Evolutionary conservation across 331 rosid genomes (phyloP), one percentile per base, ranked within the genome.

Genomic region (Acacia concinna): DNA sequence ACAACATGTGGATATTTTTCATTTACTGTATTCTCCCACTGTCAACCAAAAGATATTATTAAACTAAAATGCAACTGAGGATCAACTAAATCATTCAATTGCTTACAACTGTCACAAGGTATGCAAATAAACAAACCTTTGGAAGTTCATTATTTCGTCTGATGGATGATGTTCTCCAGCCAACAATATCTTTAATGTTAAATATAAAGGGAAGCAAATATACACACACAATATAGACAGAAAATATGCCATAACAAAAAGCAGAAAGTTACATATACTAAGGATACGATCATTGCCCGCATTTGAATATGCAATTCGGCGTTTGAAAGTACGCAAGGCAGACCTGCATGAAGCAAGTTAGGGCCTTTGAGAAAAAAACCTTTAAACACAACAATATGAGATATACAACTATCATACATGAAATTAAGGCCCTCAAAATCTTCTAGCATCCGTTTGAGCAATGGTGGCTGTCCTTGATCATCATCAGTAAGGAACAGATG

Each of bases 151-250:
- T 79, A 52, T 86, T 82, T 38, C 97, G 91, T 78, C 99, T 82
- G 78, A 96, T 96, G 68, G 85, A 83, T 56, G 99, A 89, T 72
- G 99, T 96, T 91, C 98, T 93, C 99, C 99, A 96, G 82, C 99
- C 99, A 75, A 96, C 99, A 57, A 96, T 89, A 86, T 93, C 99
- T 95, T 78, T 51, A 75, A 2, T 35, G 34, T 81, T 64, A 21
- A 44, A 28, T 35, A 64, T 91, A 71, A 88, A 54, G 83, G 88
- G 74, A 80, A 84, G 81, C 84, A 87, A 76, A 66, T 35, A 68
- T 73, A 17, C 71, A 69, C n/a, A 43, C 30, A 28, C 60, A 79
- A 70, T 27, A 4, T 25, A 51, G 37, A 46, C 31, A 54, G 72
- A 62, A 49, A 46, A 31, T 38, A 81, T 20, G 28, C 38, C 78